phyloP scores from a whole-genome alignment of 1,139 yeast species.

The Zygosaccharomyces pseudobailii region DNA sequence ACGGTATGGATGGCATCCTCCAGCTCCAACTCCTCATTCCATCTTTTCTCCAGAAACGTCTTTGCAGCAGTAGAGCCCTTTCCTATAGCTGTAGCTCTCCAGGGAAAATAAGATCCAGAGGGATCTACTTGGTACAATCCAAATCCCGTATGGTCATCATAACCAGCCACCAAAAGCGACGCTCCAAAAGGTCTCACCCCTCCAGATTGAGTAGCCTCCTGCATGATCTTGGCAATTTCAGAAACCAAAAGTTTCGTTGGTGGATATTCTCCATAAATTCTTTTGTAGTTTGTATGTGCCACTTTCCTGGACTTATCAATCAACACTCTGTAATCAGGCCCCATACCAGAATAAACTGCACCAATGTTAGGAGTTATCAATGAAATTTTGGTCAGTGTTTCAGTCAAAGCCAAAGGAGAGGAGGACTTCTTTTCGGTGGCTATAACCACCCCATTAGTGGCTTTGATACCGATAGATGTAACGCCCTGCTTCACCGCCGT shows the following conservation, averaged over 20 bases:
- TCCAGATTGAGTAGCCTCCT: conserved; percentile 96
- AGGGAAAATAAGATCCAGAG: conserved; percentile 94
- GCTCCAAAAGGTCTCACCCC: conserved; percentile 65
- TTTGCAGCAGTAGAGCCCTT: conserved; percentile 92
- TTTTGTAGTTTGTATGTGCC: conserved; percentile 88
- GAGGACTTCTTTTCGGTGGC: conserved; percentile 94
- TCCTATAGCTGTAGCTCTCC: conserved; percentile 99
- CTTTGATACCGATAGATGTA: conserved; percentile 92
- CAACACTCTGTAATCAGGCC: conserved; percentile 94
- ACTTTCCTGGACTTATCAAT: conserved; percentile 91
- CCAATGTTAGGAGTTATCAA: conserved; percentile 92
- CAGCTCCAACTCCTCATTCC: conserved; percentile 93
- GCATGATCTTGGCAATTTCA: conserved; percentile 94
- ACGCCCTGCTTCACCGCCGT: conserved; percentile 98
- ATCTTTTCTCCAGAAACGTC: conserved; percentile 94
- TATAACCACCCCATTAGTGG: conserved; percentile 92
- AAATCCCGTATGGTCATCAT: conserved; percentile 76
- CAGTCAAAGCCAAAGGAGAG: conserved; percentile 71
- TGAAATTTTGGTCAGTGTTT: conserved; percentile 73
- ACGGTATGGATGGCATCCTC: conserved; percentile 99
- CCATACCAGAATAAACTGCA: conserved; percentile 97
- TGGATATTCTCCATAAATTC: conserved; percentile 93
- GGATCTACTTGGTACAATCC: conserved; percentile 97
- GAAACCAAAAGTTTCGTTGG: conserved; percentile 93
- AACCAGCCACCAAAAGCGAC: conserved; percentile 87